Percentiles rank a stretch among this genome's conserved stretches.
Evolutionary conservation across 2,329 filamentous ascomycete species (phyloP).

Genomic region (Bretziella fagacearum): DNA sequence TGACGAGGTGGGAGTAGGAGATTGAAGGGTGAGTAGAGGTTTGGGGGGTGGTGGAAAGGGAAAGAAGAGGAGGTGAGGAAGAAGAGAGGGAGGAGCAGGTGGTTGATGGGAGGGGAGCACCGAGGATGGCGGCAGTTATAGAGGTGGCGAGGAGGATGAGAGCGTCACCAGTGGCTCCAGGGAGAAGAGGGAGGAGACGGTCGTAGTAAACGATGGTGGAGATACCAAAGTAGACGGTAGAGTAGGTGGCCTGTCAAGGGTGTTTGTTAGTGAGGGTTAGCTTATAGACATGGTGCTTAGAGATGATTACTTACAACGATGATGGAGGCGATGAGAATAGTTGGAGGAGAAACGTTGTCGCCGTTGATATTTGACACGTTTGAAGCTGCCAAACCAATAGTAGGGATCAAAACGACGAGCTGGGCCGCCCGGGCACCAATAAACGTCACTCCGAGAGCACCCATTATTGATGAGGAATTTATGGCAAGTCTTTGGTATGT

Average conservation of each 20-base stretch:
- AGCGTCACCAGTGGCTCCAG: conserved; percentile 48
- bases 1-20: conserved; percentile 1
- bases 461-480: conserved; percentile 24
- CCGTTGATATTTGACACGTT: conserved; percentile 64
- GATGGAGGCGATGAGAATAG: conserved; percentile 61
- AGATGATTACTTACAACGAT: conserved; percentile 48
- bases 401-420: conserved; percentile 51
- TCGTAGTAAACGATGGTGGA: conserved; percentile 71
- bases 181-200: conserved; percentile 55
- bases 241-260: conserved; percentile 51
- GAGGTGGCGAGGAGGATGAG: conserved; percentile 60
- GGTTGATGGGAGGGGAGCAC: conserved; percentile 63
- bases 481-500: neutral
- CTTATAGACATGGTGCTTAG: neutral
- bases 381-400: conserved; percentile 67
- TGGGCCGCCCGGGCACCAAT: conserved; percentile 56
- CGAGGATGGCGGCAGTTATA: conserved; percentile 59
- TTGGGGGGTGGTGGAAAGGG: neutral
- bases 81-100: conserved; percentile 42
- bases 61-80: conserved; percentile 19
- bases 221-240: conserved; percentile 61
- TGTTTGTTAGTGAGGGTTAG: conserved; percentile 6
- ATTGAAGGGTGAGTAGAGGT: conserved; percentile 23
- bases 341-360: conserved; percentile 46
- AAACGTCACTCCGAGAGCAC: conserved; percentile 65